phyloP scores from a whole-genome alignment of 208 protist species.

The Angomonas ambiguus region DNA sequence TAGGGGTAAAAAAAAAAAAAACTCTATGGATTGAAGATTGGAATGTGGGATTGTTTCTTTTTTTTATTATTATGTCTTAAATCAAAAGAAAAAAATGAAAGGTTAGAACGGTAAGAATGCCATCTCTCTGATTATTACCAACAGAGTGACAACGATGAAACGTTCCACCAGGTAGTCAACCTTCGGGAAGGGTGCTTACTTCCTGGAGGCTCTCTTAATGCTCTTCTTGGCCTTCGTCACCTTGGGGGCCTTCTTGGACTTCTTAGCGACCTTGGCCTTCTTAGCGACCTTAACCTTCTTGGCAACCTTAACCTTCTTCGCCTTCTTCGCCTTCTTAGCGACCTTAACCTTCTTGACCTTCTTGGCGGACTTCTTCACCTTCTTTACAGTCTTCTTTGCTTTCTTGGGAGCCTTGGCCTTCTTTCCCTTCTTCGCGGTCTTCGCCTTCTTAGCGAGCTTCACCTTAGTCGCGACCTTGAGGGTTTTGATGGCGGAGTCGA shows the following conservation, averaged over 20 bases:
- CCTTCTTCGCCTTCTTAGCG: slow-evolving; percentile 20
- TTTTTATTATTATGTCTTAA: not conserved
- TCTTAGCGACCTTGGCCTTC: slow-evolving; percentile 16
- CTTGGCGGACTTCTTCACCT: slow-evolving; percentile 20
- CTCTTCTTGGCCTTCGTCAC: slow-evolving; percentile 14
- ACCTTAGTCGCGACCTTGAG: not conserved
- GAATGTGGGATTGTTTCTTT: not conserved
- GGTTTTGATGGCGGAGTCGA: not conserved
- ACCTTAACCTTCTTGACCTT: slow-evolving; percentile 17
- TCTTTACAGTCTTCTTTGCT: slow-evolving; percentile 15
- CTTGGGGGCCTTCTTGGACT: slow-evolving; percentile 16
- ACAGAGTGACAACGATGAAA: not conserved
- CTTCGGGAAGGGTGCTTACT: not conserved
- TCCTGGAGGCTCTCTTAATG: slow-evolving; percentile 7
- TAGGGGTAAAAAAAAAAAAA: slow-evolving; percentile 14
- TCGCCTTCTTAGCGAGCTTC: slow-evolving; percentile 13
- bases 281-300: slow-evolving; percentile 20
- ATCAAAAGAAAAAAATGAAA: not conserved
- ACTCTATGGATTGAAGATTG: slow-evolving; percentile 5
- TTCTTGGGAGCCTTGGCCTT: slow-evolving; percentile 22
- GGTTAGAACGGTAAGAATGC: no score
- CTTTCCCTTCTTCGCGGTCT: slow-evolving; percentile 21
- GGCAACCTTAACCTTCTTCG: slow-evolving; percentile 20
- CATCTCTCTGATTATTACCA: not conserved
- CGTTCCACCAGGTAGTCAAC: not conserved